Evolutionary conservation across 345 rosid species (phyloP), one percentile per base, ranked within the genome.

Genomic region (Crucihimalaya himalaica): DNA sequence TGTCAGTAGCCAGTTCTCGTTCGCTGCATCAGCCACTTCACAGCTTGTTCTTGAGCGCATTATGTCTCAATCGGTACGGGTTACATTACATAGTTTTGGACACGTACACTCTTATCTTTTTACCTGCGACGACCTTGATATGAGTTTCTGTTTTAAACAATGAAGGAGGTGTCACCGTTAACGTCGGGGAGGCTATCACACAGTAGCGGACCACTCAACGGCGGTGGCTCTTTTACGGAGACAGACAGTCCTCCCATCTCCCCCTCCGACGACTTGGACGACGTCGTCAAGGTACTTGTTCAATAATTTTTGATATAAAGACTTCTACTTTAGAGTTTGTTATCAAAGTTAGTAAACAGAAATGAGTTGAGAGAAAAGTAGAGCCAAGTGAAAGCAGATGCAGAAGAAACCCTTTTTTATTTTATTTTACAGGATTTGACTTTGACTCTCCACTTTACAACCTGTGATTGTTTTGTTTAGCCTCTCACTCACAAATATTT

Each of bases 11-110:
- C 96, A 83, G 81, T 87, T 86, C 79, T 84, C 97, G 15, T 86
- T 87, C 37, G 81, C 86, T 64, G 85, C 94, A 20, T 84, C 92
- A 5, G 88, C 93, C 28, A 88, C 93, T 54, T 88, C 97, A 27
- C 98, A 94, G 82, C 90, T 91, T 55, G 87, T 94, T 59, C 97
- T 94, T 12, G 98, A 94, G 40, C 98, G 97, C 70, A 94, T 94
- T 45, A 88, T 91, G 97, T 88, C 96, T 20, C 98, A 91, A 57
- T 89, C 98, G 69, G 98, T 90, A 63, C 78, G 82, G 82, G 62
- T 31, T 43, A 31, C 27, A 14, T 31, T 43, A 31, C 27, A 14
- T 13, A 27, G 43, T 11, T 50, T 50, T 59, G 19, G 16, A 31
- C 21, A 32, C n/a, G n/a, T n/a, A 48, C 35, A 39, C 53, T 32